Base-by-base conservation (phyloP, 495 filamentous ascomycete genomes). In the Penicillium pancosmium region DNA sequence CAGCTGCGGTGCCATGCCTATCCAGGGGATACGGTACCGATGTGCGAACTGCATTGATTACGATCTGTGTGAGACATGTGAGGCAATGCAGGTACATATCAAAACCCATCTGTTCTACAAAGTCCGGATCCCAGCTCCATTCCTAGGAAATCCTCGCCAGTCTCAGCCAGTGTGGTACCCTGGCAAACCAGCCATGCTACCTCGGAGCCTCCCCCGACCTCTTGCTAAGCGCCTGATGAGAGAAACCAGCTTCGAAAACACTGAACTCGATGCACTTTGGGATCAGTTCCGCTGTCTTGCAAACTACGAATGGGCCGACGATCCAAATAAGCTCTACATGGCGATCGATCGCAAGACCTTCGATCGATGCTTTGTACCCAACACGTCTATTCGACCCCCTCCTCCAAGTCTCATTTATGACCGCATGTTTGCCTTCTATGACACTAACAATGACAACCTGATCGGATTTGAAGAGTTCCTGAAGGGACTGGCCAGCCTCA, bases 61-160 rank as follows among this genome's bases (percentile, higher is more conserved):
- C 59, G 93, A 97, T 69, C 84, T 93, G 16, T 97, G 91, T 73
- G 91, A 95, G 71, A 86, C 84, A 9, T 97, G 93, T 68, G 93
- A 97, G 73, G 86, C 89, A 5, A 85, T 90, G 69, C 86, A 89
- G 52, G 78, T 91, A 1, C 95, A 99, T 69, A 85, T 82, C 59
- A 96, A 93, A 73, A 96, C 92, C 0, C 94, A 98, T 75, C 78
- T 98, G 44, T 97, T 98, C 79, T 96, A 93, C 79, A 98, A 98
- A 72, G 88, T 93, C 55, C 83, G 84, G 13, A 87, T 92, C 38
- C 90, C 90, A 7, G 83, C 86, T 4, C 87, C 89, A 0, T 87
- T 85, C 59, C 73, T 90, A 35, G 83, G 86, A 4, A 86, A 84
- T 46, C 84, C 85, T 11, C 76, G 82, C 50, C 85, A 92, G 68